These are phyloP conservation scores for Talaromyces islandicus DNA, from an alignment of 2,329 filamentous ascomycete species.

Conservation along the genomic window DNA sequence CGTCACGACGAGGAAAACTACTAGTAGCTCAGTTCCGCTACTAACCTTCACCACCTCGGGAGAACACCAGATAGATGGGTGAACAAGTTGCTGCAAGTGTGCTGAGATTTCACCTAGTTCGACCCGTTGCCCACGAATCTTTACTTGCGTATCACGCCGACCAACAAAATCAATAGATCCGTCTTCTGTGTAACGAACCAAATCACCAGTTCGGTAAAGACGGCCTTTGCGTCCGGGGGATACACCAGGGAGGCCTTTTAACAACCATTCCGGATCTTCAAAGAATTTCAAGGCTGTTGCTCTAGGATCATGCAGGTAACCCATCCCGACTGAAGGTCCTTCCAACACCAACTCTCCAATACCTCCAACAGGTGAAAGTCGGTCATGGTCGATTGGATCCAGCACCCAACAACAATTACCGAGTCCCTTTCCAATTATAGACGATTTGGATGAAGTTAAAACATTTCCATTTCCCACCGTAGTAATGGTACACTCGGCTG, in stretches of 20 bases:
- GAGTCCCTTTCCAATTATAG: neutral
- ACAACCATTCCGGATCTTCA: no score
- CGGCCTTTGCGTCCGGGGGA: no score
- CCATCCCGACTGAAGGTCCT: conserved; percentile 33
- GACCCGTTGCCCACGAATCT: conserved; percentile 36
- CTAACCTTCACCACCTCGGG: neutral
- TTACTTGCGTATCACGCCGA: conserved; percentile 34
- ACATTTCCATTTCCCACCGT: neutral
- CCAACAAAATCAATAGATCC: conserved; percentile 29
- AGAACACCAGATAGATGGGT: neutral
- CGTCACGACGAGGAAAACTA: neutral
- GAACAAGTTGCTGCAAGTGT: conserved; percentile 12
- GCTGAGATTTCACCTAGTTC: conserved; percentile 37
- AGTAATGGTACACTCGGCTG: neutral
- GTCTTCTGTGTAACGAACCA: conserved; percentile 26
- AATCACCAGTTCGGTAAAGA: conserved; percentile 20
- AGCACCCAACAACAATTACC: conserved; percentile 34
- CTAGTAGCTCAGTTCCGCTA: neutral
- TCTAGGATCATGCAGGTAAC: conserved; percentile 42
- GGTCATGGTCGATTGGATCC: conserved; percentile 29
- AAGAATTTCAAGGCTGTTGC: no score
- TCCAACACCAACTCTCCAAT: conserved; percentile 44
- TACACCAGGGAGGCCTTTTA: no score
- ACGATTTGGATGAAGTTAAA: neutral
- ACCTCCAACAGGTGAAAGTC: conserved; percentile 37